Evolutionary conservation across 2,329 filamentous ascomycete species (phyloP).

Genomic region (Hypoxylon sp.): DNA sequence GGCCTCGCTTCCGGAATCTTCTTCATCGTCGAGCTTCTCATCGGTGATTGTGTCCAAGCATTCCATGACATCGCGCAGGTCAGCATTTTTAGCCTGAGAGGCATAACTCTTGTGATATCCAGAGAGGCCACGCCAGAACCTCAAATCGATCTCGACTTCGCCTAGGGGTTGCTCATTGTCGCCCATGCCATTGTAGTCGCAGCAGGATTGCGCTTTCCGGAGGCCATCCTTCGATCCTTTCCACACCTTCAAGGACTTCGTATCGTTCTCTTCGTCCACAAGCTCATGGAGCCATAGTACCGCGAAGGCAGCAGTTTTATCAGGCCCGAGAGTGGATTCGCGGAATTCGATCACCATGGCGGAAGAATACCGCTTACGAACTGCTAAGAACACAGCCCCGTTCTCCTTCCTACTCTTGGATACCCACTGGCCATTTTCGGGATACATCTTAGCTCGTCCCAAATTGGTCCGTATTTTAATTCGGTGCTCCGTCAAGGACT

Average conservation of each 20-base stretch:
- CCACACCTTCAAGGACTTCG: conserved; percentile 74
- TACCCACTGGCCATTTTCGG: conserved; percentile 66
- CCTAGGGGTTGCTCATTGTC: conserved; percentile 71
- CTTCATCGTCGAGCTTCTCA: conserved; percentile 60
- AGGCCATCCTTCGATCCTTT: conserved; percentile 71
- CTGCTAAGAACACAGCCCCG: conserved; percentile 66
- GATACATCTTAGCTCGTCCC: conserved; percentile 71
- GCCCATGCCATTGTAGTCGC: conserved; percentile 59
- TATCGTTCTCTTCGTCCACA: conserved; percentile 74
- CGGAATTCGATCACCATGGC: conserved; percentile 72
- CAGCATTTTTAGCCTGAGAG: conserved; percentile 63
- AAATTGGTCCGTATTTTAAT: conserved; percentile 74
- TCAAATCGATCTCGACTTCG: conserved; percentile 69
- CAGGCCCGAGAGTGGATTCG: conserved; percentile 65
- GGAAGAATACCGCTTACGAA: conserved; percentile 73
- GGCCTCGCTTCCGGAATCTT: conserved; percentile 43
- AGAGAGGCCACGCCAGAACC: conserved; percentile 74
- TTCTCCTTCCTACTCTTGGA: conserved; percentile 60
- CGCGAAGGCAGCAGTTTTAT: conserved; percentile 73
- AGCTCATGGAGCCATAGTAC: conserved; percentile 80
- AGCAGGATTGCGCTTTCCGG: conserved; percentile 55
- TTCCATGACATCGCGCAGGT: conserved; percentile 73
- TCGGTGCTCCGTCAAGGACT: conserved; percentile 64
- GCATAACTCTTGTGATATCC: conserved; percentile 71
- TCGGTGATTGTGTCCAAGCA: conserved; percentile 74